Evolutionary conservation across 257 asterid species (phyloP), one percentile per base, ranked within the genome.

Genomic region (Solanum raphanifolium): DNA sequence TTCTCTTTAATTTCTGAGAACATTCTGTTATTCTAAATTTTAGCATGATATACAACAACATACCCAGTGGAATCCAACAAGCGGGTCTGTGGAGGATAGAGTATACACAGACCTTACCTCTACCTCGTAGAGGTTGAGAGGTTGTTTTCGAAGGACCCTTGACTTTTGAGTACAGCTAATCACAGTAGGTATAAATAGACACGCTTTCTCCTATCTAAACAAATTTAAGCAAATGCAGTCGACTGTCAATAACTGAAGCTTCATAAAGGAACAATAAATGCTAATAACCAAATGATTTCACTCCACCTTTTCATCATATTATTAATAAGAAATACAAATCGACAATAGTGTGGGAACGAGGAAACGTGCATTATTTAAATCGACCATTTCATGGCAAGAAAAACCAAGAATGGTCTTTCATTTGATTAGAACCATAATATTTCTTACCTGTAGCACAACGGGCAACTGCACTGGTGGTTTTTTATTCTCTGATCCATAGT

Each of bases 391-490:
- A 34, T 66, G 85, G 84, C n/a, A 78, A 78, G 62, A 25, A 78
- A 35, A 25, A 78, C 9, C n/a, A 39, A 25, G 84, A 41, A 78
- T 41, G 55, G 84, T 13, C 89, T 46, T 73, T 83, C 38, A 86
- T 88, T 16, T 46, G 41, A 74, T 87, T 81, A 72, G 78, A 62
- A 83, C 58, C 65, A 87, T 58, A 62, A 65, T 34, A 83, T 68
- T 55, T 76, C 27, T 65, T 68, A 96, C 99, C 99, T 96, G 99
- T 89, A 97, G 99, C 91, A 97, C 99, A 88, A 97, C 94, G 65
- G 99, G 99, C 88, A 97, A 91, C 94, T 96, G 99, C 81, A 95
- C 99, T 3, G 99, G 99, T 83, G 98, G 98, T 79, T 97, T 96
- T 90, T 97, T 97, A 88, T 91, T 89, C 89, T 97, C 98, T 68